Evolutionary conservation across 257 asterid genomes (phyloP).

Genomic region (Mentha longifolia): DNA sequence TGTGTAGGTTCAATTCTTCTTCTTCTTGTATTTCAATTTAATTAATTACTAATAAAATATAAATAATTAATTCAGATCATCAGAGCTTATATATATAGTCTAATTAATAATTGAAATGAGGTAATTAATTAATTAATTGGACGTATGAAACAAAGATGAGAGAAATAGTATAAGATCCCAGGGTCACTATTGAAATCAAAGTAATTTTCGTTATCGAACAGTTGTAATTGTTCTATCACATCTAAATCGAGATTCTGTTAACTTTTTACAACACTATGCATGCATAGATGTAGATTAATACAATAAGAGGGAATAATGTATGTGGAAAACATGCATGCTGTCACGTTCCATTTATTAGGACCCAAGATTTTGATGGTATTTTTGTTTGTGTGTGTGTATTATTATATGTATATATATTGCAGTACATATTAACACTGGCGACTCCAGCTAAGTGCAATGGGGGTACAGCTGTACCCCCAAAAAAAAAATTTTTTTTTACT

Average conservation of each 20-base stretch:
- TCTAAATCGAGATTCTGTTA: conserved; percentile 13
- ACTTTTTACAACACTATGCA: not conserved
- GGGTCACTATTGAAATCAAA: not conserved
- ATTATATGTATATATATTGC: not conserved
- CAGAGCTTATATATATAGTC: too few species aligned
- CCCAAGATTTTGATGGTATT: conserved; percentile 32
- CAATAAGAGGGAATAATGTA: conserved; percentile 34
- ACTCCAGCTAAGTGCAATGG: too few species aligned
- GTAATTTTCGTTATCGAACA: not conserved
- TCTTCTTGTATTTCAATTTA: too few species aligned
- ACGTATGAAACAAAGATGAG: not conserved
- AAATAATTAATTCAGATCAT: too few species aligned
- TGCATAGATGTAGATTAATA: not conserved
- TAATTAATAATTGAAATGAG: too few species aligned
- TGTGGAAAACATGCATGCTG: conserved; percentile 42
- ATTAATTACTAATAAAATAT: too few species aligned
- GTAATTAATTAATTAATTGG: not conserved
- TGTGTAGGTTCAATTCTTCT: not conserved
- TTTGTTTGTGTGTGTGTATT: conserved; percentile 8
- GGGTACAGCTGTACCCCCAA: too few species aligned
- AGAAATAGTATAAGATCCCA: not conserved
- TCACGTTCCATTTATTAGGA: conserved; percentile 40
- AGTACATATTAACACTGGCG: conserved; percentile 30
- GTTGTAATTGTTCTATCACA: conserved; percentile 23
- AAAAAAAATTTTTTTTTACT: too few species aligned